Evolutionary conservation across 116 monocot species (phyloP).

Genomic region (Trichopus zeylanicus): DNA sequence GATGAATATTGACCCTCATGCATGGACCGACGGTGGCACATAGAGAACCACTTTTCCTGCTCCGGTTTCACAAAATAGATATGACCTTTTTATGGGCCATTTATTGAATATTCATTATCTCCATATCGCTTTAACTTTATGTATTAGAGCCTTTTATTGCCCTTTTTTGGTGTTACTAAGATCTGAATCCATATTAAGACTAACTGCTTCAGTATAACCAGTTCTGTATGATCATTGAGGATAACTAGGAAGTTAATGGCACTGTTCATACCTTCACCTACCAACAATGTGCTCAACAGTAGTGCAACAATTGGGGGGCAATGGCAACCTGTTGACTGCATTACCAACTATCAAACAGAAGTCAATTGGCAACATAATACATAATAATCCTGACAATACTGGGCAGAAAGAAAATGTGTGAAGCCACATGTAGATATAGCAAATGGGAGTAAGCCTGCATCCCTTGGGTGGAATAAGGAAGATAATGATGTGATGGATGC

Average conservation of each 20-base stretch:
- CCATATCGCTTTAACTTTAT: not conserved
- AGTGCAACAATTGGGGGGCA: not conserved
- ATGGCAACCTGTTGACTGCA: not conserved
- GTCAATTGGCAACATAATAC: not conserved
- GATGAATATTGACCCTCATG: constrained; percentile 42
- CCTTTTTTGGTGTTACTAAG: constrained; percentile 10
- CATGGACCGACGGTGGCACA: constrained; percentile 32
- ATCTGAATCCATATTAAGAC: constrained; percentile 20
- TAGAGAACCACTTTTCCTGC: constrained; percentile 39
- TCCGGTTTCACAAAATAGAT: constrained; percentile 23
- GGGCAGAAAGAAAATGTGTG: not conserved
- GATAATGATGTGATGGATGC: no score
- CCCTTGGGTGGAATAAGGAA: not conserved
- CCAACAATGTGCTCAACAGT: not conserved
- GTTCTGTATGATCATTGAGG: constrained; percentile 26
- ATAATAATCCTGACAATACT: not conserved
- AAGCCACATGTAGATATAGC: not conserved
- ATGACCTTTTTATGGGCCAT: no score
- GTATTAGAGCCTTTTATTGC: not conserved
- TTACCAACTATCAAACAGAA: not conserved
- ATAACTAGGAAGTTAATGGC: constrained; percentile 30
- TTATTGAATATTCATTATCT: not conserved
- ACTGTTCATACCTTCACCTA: constrained; percentile 24
- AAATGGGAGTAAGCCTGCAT: constrained; percentile 2
- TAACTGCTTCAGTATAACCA: constrained; percentile 22